Percentiles rank a stretch among this genome's conserved stretches.
Conservation (phyloP, 2,329 filamentous ascomycete species). For the Cercospora sp. region DNA sequence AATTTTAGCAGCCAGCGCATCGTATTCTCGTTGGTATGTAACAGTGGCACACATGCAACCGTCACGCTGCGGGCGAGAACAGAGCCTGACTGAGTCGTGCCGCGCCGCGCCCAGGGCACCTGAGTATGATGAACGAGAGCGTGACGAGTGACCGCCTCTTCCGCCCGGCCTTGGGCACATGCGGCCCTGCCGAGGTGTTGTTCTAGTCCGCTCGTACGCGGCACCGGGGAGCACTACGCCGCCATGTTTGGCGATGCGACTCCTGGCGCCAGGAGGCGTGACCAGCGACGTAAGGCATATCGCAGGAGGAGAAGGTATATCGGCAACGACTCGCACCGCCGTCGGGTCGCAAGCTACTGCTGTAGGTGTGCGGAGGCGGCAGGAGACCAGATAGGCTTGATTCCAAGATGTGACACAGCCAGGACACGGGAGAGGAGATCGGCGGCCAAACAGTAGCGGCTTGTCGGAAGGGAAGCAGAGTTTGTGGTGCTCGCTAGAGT, state of each 20-base stretch:
- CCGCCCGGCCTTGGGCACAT: constrained; percentile 8
- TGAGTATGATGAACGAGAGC: neutral
- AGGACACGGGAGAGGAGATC: constrained; percentile 15
- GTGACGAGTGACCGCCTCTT: constrained; percentile 9
- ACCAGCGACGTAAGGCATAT: neutral
- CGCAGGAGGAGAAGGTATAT: neutral
- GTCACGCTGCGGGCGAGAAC: constrained; percentile 8
- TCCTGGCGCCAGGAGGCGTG: neutral
- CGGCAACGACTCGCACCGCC: neutral
- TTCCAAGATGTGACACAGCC: neutral
- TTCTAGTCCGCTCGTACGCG: neutral
- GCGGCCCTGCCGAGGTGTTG: neutral
- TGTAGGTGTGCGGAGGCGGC: constrained; percentile 11
- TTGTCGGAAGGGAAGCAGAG: constrained; percentile 12
- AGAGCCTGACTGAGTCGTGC: neutral
- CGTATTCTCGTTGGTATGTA: constrained; percentile 13
- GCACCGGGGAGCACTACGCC: neutral
- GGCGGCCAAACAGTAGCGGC: constrained; percentile 2
- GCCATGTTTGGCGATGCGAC: neutral
- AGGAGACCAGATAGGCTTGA: constrained; percentile 18
- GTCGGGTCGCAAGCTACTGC: neutral
- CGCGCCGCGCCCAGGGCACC: neutral
- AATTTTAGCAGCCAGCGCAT: constrained; percentile 13
- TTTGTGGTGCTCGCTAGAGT: neutral
- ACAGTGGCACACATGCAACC: constrained; percentile 6